Percentiles rank a stretch among this genome's conserved stretches.
Evolutionary conservation across 768 basidiomycete genomes (phyloP).

Genomic region (Cyathus striatus): DNA sequence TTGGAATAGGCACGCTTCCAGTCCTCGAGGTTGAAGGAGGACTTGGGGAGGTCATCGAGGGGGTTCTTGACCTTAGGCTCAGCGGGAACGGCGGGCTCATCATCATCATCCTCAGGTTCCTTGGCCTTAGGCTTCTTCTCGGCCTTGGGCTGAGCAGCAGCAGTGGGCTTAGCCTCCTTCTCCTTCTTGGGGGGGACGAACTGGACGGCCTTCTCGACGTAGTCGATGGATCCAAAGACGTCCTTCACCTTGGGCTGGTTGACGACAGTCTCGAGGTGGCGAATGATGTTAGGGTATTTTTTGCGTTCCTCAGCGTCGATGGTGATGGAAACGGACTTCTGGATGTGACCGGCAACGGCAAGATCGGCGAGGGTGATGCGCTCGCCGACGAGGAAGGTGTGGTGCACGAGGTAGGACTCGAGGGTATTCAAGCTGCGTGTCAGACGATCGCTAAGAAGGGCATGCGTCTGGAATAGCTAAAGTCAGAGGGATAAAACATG

Average conservation of each 20-base stretch:
- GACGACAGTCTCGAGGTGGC: constrained; percentile 81
- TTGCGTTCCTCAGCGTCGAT: constrained; percentile 65
- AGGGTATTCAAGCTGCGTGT: constrained; percentile 58
- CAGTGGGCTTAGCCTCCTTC: constrained; percentile 59
- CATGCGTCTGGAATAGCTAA: constrained; percentile 47
- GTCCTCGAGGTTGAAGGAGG: constrained; percentile 85
- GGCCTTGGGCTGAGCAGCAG: constrained; percentile 46
- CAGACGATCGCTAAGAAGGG: constrained; percentile 44
- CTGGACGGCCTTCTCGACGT: constrained; percentile 64
- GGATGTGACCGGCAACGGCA: constrained; percentile 54
- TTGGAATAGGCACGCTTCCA: constrained; percentile 99
- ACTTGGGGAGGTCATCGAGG: constrained; percentile 86
- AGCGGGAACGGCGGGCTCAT: constrained; percentile 63
- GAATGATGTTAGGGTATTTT: constrained; percentile 71
- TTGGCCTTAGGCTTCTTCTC: constrained; percentile 62
- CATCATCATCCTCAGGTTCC: constrained; percentile 71
- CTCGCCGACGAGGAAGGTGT: constrained; percentile 90
- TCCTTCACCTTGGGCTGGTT: constrained; percentile 77
- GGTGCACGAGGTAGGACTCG: constrained; percentile 66
- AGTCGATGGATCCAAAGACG: constrained; percentile 56
- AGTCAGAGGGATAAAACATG: neutral
- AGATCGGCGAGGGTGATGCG: constrained; percentile 94
- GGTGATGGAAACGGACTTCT: constrained; percentile 45
- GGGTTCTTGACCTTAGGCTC: constrained; percentile 96
- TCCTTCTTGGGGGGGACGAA: constrained; percentile 76